Evolutionary conservation across 352 stramenopile species (phyloP), one percentile per base, ranked within the genome.

Genomic region (Phytophthora pinifolia): DNA sequence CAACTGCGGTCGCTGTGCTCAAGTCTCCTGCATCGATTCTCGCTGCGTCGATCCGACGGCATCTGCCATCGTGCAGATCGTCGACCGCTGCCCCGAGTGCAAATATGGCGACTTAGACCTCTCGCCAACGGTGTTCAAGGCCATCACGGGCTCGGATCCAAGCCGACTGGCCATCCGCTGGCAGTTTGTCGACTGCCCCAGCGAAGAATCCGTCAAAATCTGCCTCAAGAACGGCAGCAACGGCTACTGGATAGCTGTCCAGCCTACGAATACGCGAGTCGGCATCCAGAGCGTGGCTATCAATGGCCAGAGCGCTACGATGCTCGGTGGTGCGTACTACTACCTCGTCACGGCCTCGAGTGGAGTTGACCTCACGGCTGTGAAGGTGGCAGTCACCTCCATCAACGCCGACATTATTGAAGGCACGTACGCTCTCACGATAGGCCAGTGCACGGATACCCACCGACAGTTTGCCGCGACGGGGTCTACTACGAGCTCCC

Each of bases 101-200:
- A 62, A 62, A 14, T 45, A 59, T 6, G 71, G 68, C 13, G 71
- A 70, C 52, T 58, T 80, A 34, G 67, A 81, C 36, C 39, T 81
- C 32, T 66, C 67, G 7, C 49, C 47, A 6, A 36, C 61, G 5
- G 35, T 74, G 9, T 81, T 72, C 52, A 73, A 53, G 30, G 33
- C 54, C 18, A 44, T 72, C 15, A 76, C 68, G 6, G 67, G 70
- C 2, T 67, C 53, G 4, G 42, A 56, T 18, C 63, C 67, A 18
- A 71, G 55, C 15, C 67, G 64, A 1, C 46, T 74, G 18, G 55
- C 51, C 14, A 65, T 67, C 32, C 43, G 36, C 6, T 83, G 73
- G 73, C 30, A 72, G 27, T 80, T 76, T 39, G 65, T 77, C 4
- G 70, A 79, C 37, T 82, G 70, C 42, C 66, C 66, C 4, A 59